phyloP scores from a whole-genome alignment of 2,329 filamentous ascomycete species.

The Botrytis medusae region DNA sequence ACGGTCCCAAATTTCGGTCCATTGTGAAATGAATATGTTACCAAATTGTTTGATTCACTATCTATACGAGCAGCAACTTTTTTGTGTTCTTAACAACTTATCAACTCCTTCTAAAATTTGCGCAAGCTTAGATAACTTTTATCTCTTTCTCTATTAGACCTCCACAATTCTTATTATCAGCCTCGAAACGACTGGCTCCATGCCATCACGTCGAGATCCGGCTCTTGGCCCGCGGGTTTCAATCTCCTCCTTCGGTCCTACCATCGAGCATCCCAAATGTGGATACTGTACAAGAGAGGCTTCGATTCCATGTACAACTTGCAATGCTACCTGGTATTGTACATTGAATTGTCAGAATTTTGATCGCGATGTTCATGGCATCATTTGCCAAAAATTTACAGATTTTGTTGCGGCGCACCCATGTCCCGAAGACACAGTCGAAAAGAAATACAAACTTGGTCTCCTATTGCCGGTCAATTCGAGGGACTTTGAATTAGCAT shows the following conservation, averaged over 20 bases:
- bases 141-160: background rate
- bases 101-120: background rate
- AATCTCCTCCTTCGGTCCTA: conserved; percentile 9
- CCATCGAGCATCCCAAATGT: background rate
- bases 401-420: conserved; percentile 2
- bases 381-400: background rate
- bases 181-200: background rate
- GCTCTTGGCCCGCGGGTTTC: background rate
- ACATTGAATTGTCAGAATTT: background rate
- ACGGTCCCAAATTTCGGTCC: rapidly evolving
- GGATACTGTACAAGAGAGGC: conserved; percentile 7
- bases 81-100: background rate
- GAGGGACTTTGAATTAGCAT: background rate
- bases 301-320: background rate
- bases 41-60: background rate
- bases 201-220: conserved; percentile 6
- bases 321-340: conserved; percentile 12
- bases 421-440: background rate
- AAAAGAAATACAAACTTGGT: conserved; percentile 12
- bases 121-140: background rate
- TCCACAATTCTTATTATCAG: background rate
- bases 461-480: conserved; percentile 2
- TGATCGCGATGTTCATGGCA: conserved; percentile 1
- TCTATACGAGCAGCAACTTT: background rate
- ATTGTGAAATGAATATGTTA: background rate